These are phyloP conservation scores for Cryptococcus deneoformans DNA, from an alignment of 1,284 basidiomycete species.

Conservation along the genomic window DNA sequence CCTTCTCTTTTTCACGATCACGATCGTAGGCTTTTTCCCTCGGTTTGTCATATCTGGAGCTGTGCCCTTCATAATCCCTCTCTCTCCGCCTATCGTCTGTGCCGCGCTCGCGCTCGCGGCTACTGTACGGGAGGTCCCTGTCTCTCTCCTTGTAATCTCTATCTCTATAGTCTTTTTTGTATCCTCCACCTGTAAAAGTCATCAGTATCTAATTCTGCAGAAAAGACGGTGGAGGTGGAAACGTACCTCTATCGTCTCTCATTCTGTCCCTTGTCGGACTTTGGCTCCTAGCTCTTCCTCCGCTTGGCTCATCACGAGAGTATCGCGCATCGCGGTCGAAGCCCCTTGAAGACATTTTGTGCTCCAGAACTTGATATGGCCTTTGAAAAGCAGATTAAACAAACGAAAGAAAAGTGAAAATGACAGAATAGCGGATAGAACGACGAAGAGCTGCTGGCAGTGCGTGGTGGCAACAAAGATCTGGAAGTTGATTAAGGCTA, in stretches of 20 bases:
- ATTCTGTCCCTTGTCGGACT: background rate
- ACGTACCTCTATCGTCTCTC: background rate
- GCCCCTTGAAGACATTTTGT: too few species aligned
- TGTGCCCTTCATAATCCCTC: slow-evolving; percentile 12
- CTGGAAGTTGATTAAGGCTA: too few species aligned
- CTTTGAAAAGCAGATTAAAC: too few species aligned
- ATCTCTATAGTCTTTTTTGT: background rate
- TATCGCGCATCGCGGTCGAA: too few species aligned
- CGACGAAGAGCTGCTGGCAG: too few species aligned
- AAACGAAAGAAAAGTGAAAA: too few species aligned
- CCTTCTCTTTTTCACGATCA: slow-evolving; percentile 30
- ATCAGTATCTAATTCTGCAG: background rate
- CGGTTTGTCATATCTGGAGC: background rate
- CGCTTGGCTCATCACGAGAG: background rate
- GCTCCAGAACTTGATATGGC: too few species aligned
- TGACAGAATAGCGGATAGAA: too few species aligned
- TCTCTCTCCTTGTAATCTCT: background rate
- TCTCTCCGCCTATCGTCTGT: background rate
- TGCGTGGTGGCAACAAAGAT: too few species aligned
- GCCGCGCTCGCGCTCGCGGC: background rate
- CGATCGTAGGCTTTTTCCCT: slow-evolving; percentile 43
- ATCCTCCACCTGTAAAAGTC: background rate
- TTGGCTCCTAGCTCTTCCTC: background rate
- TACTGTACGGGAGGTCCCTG: background rate
- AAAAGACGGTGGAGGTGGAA: background rate